Conservation (phyloP, 2,329 filamentous ascomycete genomes). For the Teratosphaeria gauchensis region DNA sequence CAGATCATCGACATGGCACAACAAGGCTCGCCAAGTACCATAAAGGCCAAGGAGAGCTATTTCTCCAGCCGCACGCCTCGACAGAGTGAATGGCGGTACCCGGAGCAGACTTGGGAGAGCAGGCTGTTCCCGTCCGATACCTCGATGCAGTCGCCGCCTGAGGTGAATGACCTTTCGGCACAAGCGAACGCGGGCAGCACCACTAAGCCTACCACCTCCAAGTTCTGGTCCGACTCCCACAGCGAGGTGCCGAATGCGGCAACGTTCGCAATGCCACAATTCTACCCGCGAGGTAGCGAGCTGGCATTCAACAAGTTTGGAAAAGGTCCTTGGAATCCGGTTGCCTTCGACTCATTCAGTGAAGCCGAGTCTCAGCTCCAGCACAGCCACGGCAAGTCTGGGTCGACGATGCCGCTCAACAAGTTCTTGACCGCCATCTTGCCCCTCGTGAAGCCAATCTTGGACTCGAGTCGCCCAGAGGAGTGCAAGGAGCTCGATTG, state of each 20-base stretch:
- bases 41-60: background rate
- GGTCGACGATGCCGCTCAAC: background rate
- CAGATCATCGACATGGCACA: background rate
- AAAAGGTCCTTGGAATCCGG: background rate
- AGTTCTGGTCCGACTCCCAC: background rate
- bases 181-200: too few species aligned
- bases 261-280: background rate
- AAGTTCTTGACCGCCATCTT: background rate
- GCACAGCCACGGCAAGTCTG: background rate
- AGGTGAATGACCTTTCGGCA: background rate
- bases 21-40: background rate
- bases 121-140: background rate
- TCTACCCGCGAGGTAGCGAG: background rate
- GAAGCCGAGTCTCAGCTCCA: background rate
- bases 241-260: background rate
- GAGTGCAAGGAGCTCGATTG: background rate
- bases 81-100: background rate
- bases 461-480: background rate
- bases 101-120: background rate
- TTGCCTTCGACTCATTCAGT: background rate
- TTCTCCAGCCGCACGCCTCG: background rate
- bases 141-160: background rate
- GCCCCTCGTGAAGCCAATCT: background rate
- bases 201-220: background rate
- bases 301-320: background rate